Conservation (phyloP, 129 eudicot genomes). For the Arctium lappa region DNA sequence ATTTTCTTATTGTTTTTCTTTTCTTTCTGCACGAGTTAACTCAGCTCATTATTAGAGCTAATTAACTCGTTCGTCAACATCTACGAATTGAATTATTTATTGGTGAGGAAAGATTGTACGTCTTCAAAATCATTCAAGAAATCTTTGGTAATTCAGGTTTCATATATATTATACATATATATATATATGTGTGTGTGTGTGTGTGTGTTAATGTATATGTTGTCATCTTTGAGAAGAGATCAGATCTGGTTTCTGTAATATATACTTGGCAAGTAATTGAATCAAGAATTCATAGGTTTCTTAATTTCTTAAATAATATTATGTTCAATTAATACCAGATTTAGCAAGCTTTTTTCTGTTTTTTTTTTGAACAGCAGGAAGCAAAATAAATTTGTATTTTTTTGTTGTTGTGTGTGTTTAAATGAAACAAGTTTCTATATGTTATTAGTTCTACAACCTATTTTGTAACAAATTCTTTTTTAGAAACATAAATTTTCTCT, state of each 20-base stretch:
- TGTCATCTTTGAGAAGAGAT: background rate
- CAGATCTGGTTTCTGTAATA: slow-evolving; percentile 18
- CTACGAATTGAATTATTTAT: slow-evolving; percentile 12
- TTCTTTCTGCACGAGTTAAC: background rate
- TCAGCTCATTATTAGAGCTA: background rate
- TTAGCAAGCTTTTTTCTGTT: background rate
- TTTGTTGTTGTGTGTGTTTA: too few species aligned
- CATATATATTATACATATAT: too few species aligned
- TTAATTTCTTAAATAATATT: background rate
- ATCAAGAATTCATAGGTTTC: slow-evolving; percentile 8
- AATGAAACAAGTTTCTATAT: background rate
- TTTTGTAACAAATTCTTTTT: too few species aligned
- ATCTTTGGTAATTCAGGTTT: background rate
- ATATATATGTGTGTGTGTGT: too few species aligned
- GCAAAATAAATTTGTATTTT: background rate
- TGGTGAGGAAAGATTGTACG: background rate
- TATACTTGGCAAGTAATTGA: slow-evolving; percentile 5
- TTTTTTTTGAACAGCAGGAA: too few species aligned
- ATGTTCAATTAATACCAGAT: background rate
- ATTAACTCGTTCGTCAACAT: slow-evolving; percentile 2
- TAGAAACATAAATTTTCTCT: background rate
- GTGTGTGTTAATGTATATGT: background rate
- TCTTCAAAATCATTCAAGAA: background rate
- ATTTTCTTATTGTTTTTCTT: background rate
- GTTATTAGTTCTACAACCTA: background rate